phyloP scores from a whole-genome alignment of 164 flowering plant genomes.

The Tinospora cordifolia region DNA sequence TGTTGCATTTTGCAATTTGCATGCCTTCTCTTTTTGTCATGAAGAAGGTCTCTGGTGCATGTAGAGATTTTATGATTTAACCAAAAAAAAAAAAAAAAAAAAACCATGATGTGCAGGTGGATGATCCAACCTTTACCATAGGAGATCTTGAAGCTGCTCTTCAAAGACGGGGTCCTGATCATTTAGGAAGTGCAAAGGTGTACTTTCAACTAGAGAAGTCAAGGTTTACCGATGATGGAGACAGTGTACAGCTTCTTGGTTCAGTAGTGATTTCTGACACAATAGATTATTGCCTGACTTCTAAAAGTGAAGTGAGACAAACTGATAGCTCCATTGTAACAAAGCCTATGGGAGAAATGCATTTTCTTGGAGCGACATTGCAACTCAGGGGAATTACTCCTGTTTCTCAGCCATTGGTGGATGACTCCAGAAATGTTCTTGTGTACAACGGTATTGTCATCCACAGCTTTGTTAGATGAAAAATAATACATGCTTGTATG shows the following conservation, averaged over 20 bases:
- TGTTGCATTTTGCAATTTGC: too few species aligned
- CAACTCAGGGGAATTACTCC: slow-evolving; percentile 73
- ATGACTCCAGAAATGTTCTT: slow-evolving; percentile 59
- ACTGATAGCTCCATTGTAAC: slow-evolving; percentile 10
- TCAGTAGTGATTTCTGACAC: background rate
- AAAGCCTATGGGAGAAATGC: slow-evolving; percentile 33
- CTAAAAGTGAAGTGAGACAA: slow-evolving; percentile 17
- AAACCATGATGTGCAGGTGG: slow-evolving; percentile 12
- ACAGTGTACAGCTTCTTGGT: background rate
- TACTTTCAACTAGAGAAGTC: slow-evolving; percentile 22
- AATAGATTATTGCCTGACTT: slow-evolving; percentile 10
- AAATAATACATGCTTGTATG: background rate
- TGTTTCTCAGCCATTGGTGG: slow-evolving; percentile 66
- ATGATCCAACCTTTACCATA: slow-evolving; percentile 31
- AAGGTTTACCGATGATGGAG: slow-evolving; percentile 8
- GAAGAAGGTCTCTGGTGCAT: too few species aligned
- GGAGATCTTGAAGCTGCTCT: slow-evolving; percentile 57
- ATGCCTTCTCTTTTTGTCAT: too few species aligned
- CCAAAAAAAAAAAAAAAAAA: too few species aligned
- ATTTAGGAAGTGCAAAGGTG: slow-evolving; percentile 52
- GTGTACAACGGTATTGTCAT: slow-evolving; percentile 60
- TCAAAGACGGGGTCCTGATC: slow-evolving; percentile 83
- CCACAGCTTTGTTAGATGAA: background rate
- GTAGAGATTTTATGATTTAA: too few species aligned
- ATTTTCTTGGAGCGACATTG: slow-evolving; percentile 74